Conservation (phyloP, 164 flowering plant species). For the Umbellularia californica region DNA sequence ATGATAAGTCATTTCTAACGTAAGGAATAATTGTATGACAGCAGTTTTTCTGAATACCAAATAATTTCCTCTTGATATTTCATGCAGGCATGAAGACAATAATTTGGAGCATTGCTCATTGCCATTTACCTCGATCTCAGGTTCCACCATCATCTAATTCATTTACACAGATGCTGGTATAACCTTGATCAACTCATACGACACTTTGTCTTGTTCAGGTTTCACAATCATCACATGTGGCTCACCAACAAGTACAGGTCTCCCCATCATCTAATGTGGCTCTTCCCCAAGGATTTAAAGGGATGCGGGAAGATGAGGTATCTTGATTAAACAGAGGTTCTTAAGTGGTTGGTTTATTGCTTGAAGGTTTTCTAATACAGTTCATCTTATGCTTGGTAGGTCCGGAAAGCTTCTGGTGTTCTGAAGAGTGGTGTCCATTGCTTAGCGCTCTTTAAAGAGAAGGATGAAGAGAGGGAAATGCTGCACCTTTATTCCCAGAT, state of each 20-base stretch:
- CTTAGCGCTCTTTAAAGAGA: constrained; percentile 88
- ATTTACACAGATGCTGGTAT: constrained; percentile 3
- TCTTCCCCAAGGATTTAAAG: constrained; percentile 62
- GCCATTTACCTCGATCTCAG: constrained; percentile 83
- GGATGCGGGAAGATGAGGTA: constrained; percentile 99
- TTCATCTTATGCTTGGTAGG: constrained; percentile 34
- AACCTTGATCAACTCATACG: constrained; percentile 12
- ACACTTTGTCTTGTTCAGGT: constrained; percentile 38
- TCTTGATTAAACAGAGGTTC: neutral
- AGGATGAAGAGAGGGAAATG: constrained; percentile 95
- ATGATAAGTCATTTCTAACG: neutral
- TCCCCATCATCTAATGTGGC: constrained; percentile 55
- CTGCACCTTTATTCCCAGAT: constrained; percentile 75
- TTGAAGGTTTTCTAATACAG: neutral
- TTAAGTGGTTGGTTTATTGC: neutral
- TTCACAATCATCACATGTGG: constrained; percentile 58
- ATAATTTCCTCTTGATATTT: neutral
- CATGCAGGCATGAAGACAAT: constrained; percentile 96
- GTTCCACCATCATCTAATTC: constrained; percentile 27
- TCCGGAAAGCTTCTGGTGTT: constrained; percentile 94
- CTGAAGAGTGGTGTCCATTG: constrained; percentile 94
- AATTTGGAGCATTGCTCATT: constrained; percentile 96
- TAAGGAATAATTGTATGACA: neutral
- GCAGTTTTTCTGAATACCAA: neutral
- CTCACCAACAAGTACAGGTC: constrained; percentile 54